Percentiles rank a stretch among this genome's conserved stretches.
Evolutionary conservation across 371 early-diverging fungal genomes (phyloP).

Genomic region (Blakeslea trispora): DNA sequence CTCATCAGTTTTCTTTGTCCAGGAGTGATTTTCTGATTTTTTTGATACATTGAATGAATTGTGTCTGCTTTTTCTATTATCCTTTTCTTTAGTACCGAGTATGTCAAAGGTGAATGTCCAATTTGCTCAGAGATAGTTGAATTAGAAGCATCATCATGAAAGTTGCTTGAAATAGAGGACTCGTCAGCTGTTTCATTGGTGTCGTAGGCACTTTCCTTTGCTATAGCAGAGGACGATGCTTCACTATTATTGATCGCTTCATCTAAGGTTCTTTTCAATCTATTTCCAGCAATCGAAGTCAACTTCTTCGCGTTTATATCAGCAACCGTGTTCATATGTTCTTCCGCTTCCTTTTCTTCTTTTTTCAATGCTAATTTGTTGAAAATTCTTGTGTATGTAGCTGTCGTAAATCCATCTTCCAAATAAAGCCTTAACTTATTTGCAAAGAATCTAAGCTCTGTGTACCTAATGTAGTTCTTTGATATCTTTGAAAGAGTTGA

Average conservation of each 20-base stretch:
- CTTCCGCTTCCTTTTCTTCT: conserved; percentile 4
- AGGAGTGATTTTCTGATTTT: conserved; percentile 1
- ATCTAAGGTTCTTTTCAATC: conserved; percentile 7
- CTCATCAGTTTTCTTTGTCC: conserved; percentile 9
- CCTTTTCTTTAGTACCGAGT: conserved; percentile 1
- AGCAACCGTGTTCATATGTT: background rate
- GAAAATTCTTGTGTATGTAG: background rate
- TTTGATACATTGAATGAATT: conserved; percentile 10
- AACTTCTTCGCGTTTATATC: conserved; percentile 2
- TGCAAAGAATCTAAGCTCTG: background rate
- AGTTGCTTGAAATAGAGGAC: conserved; percentile 6
- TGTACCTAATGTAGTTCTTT: background rate
- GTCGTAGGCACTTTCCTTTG: background rate
- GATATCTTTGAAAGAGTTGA: background rate
- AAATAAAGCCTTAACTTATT: background rate
- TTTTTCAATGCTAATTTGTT: background rate
- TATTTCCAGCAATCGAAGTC: conserved; percentile 5
- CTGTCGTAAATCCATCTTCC: conserved; percentile 2
- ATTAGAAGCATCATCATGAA: conserved; percentile 5
- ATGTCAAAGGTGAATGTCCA: conserved; percentile 6
- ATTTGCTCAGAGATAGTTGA: conserved; percentile 4
- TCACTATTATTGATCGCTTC: conserved; percentile 5
- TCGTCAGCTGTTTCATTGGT: conserved; percentile 1
- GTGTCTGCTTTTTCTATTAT: conserved; percentile 2
- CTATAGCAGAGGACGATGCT: conserved; percentile 4